A percentile compares a stretch with the other conserved stretches of the same genome.
Conservation (phyloP, 2,329 filamentous ascomycete species). For the Moelleriella libera region DNA sequence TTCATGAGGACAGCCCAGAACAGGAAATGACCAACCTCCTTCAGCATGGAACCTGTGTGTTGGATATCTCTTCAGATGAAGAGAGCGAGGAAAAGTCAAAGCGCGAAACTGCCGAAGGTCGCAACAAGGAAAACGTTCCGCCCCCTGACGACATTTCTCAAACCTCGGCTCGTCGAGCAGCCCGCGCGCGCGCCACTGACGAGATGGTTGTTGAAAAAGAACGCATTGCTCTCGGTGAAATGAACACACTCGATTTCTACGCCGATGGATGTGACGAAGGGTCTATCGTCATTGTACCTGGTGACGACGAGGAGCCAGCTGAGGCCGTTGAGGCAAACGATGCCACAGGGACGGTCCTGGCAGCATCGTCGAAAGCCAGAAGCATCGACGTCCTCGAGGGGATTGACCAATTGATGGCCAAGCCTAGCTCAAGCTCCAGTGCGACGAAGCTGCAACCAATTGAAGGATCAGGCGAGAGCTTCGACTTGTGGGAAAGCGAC, state of each 20-base stretch:
- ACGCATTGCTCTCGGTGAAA: conserved; percentile 51
- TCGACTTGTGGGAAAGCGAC: conserved; percentile 59
- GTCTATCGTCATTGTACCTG: conserved; percentile 47
- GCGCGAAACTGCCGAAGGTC: conserved; percentile 40
- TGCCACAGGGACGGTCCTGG: conserved; percentile 5
- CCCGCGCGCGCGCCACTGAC: conserved; percentile 19
- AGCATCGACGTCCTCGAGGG: conserved; percentile 8
- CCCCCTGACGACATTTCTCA: conserved; percentile 53
- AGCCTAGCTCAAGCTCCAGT: conserved; percentile 22
- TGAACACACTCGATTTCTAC: conserved; percentile 55
- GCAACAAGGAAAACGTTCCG: conserved; percentile 88
- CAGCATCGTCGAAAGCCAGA: conserved; percentile 6
- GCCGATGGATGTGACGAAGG: conserved; percentile 49
- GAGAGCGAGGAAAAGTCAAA: conserved; percentile 45
- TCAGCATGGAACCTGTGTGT: conserved; percentile 73
- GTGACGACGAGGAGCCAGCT: conserved; percentile 34
- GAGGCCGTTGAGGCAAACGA: conserved; percentile 3
- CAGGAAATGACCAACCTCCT: conserved; percentile 87
- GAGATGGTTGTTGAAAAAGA: conserved; percentile 50
- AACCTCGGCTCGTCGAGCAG: conserved; percentile 25
- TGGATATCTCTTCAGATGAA: conserved; percentile 86
- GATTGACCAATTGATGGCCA: conserved; percentile 22
- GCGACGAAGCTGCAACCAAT: conserved; percentile 38
- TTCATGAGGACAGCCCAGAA: conserved; percentile 82
- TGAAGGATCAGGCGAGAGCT: conserved; percentile 43